phyloP scores from a whole-genome alignment of 1,284 basidiomycete genomes.

The Irpex sp. region DNA sequence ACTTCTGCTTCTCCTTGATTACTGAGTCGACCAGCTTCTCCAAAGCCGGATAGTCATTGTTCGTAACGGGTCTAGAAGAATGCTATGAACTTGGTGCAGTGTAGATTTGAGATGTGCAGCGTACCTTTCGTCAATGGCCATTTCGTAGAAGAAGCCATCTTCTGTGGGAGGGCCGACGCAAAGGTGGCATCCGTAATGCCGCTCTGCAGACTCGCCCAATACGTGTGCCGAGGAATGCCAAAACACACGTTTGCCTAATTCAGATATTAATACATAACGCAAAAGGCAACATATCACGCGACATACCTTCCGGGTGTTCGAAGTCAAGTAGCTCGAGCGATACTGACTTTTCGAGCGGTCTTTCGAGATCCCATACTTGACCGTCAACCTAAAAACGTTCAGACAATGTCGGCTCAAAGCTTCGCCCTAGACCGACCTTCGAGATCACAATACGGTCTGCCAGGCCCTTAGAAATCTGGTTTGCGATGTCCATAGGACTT shows the following conservation, averaged over 20 bases:
- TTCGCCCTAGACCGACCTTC: conserved; percentile 50
- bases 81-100: background rate
- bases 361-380: conserved; percentile 90
- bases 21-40: conserved; percentile 87
- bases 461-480: conserved; percentile 82
- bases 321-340: conserved; percentile 90
- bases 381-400: conserved; percentile 65
- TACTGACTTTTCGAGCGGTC: conserved; percentile 83
- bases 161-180: conserved; percentile 97
- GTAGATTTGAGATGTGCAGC: conserved; percentile 10
- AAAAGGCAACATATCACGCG: background rate
- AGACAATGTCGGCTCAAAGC: background rate
- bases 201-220: conserved; percentile 95
- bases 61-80: conserved; percentile 57
- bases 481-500: conserved; percentile 90
- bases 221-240: conserved; percentile 99
- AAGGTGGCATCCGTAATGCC: conserved; percentile 95
- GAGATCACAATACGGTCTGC: conserved; percentile 91
- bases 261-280: background rate
- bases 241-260: conserved; percentile 95
- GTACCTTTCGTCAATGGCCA: conserved; percentile 75
- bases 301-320: conserved; percentile 84
- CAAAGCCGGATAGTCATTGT: conserved; percentile 82
- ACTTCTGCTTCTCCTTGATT: conserved; percentile 96
- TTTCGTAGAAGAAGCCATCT: conserved; percentile 99